A percentile compares a stretch with the other conserved stretches of the same genome.
phyloP scores from a whole-genome alignment of 2,329 filamentous ascomycete genomes.

The Bipolaris sorokiniana region DNA sequence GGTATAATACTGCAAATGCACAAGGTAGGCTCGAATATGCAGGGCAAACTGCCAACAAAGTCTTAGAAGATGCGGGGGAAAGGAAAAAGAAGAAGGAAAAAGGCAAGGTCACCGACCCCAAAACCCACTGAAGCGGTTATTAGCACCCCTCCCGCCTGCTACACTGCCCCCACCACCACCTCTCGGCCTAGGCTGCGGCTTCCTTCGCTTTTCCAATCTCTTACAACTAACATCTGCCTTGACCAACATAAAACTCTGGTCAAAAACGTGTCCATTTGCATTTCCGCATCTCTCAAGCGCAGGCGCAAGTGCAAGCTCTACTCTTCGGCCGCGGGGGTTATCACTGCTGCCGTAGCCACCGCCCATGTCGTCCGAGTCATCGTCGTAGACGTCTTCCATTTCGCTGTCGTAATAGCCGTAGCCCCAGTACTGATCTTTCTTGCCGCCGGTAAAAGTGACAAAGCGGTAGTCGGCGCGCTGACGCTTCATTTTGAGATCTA shows the following conservation, averaged over 20 bases:
- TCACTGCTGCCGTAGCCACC: conserved; percentile 20
- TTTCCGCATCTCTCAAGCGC: conserved; percentile 48
- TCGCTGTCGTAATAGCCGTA: conserved; percentile 47
- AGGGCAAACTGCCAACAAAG: neutral
- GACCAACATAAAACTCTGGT: conserved; percentile 46
- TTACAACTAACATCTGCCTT: conserved; percentile 49
- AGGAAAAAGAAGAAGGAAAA: neutral
- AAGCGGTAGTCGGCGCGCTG: conserved; percentile 48
- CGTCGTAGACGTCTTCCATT: conserved; percentile 47
- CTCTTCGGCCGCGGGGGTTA: conserved; percentile 29
- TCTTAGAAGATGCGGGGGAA: neutral
- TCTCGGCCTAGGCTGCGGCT: conserved; percentile 21
- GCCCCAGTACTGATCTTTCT: conserved; percentile 41
- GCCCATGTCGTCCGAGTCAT: conserved; percentile 25
- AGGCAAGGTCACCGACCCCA: conserved; percentile 18
- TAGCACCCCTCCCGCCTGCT: conserved; percentile 14
- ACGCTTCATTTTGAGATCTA: conserved; percentile 48
- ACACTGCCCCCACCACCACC: conserved; percentile 14
- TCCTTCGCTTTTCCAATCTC: conserved; percentile 33
- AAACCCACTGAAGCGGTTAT: neutral
- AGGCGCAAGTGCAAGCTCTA: conserved; percentile 46
- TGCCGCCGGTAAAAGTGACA: conserved; percentile 45
- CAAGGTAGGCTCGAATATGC: neutral
- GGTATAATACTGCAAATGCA: neutral
- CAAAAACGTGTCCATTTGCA: conserved; percentile 48